Conservation (phyloP, 805 yeast species). For the Pichia eremophila region DNA sequence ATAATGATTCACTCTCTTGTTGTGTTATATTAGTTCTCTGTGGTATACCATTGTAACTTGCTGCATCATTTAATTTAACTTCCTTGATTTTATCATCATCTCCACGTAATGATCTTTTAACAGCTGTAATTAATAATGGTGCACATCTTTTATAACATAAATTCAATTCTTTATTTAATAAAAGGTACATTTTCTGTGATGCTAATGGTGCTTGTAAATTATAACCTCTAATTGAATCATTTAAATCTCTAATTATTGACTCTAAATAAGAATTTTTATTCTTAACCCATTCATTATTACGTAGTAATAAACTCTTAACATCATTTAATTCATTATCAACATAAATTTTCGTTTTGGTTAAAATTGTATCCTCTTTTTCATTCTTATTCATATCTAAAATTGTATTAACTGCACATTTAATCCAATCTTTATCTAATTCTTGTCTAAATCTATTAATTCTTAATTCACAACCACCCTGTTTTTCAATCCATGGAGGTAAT, state of each 20-base stretch:
- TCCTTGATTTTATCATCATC: not conserved
- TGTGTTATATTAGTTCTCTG: conserved; percentile 20
- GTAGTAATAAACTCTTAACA: not conserved
- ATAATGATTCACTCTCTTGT: conserved; percentile 23
- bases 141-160: conserved; percentile 30
- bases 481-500: conserved; percentile 86
- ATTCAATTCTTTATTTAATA: conserved; percentile 34
- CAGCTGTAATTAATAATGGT: conserved; percentile 13
- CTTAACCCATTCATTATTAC: conserved; percentile 30
- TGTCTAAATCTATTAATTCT: conserved; percentile 40
- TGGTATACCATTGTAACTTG: conserved; percentile 12
- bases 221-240: conserved; percentile 45
- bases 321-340: conserved; percentile 14
- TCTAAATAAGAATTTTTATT: conserved; percentile 25
- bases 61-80: not conserved
- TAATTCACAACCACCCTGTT: conserved; percentile 46
- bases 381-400: conserved; percentile 22
- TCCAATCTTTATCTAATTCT: conserved; percentile 35
- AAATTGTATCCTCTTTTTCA: conserved; percentile 11
- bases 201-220: conserved; percentile 56
- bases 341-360: conserved; percentile 10
- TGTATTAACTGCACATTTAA: conserved; percentile 21
- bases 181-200: conserved; percentile 47
- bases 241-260: conserved; percentile 30
- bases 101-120: conserved; percentile 3